Conservation (phyloP, 2,329 filamentous ascomycete genomes). For the Torrubiella hemipterigena region DNA sequence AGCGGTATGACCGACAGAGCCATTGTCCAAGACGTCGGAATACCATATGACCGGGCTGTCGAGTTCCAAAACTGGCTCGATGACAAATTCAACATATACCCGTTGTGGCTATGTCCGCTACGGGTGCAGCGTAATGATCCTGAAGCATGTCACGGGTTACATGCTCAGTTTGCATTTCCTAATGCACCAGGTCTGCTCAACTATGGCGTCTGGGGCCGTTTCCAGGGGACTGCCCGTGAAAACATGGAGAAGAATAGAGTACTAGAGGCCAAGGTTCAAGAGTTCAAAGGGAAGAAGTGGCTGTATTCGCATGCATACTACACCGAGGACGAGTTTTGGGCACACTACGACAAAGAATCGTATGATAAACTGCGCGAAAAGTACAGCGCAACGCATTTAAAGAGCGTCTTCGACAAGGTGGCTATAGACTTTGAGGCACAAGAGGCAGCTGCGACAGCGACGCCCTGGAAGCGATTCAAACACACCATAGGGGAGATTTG, state of each 20-base stretch:
- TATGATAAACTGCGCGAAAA: slow-evolving; percentile 46
- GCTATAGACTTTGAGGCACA: slow-evolving; percentile 32
- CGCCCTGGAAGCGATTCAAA: slow-evolving; percentile 16
- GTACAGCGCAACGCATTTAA: slow-evolving; percentile 47
- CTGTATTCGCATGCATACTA: slow-evolving; percentile 61
- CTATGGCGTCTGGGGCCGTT: slow-evolving; percentile 50
- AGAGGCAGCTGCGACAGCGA: slow-evolving; percentile 15
- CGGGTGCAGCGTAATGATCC: slow-evolving; percentile 28
- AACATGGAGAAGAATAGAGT: slow-evolving; percentile 44
- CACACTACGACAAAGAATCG: slow-evolving; percentile 44
- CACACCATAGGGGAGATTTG: slow-evolving; percentile 20
- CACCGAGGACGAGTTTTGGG: slow-evolving; percentile 52
- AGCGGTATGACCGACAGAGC: slow-evolving; percentile 47
- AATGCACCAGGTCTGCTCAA: slow-evolving; percentile 37
- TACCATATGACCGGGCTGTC: slow-evolving; percentile 28
- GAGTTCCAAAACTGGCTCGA: slow-evolving; percentile 38
- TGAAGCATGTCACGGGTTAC: slow-evolving; percentile 31
- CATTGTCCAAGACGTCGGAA: slow-evolving; percentile 52
- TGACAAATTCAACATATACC: slow-evolving; percentile 32
- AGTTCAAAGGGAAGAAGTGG: slow-evolving; percentile 55
- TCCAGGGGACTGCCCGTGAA: slow-evolving; percentile 25
- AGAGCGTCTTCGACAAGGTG: slow-evolving; percentile 58
- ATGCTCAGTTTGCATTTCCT: slow-evolving; percentile 30
- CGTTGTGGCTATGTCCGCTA: slow-evolving; percentile 45
- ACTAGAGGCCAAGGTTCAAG: slow-evolving; percentile 46